Evolutionary conservation across 305 asterid genomes (phyloP).

Genomic region (Fraxinus sp.): DNA sequence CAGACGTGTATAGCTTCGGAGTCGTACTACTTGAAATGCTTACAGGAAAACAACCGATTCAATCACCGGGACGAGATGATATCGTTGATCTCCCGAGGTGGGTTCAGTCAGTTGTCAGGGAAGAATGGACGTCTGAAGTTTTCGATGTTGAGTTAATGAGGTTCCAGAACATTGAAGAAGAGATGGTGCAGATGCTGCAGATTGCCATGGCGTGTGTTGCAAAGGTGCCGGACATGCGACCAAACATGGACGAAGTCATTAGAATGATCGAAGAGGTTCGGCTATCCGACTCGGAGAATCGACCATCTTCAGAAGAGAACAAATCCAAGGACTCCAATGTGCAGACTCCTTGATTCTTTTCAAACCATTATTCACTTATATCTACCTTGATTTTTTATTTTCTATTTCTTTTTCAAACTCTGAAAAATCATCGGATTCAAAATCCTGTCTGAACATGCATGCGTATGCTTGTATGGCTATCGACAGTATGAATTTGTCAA

Average conservation of each 20-base stretch:
- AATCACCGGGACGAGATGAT: neutral
- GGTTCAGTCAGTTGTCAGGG: neutral
- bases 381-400: neutral
- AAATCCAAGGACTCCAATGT: conserved; percentile 61
- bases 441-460: conserved; percentile 11
- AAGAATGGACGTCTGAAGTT: neutral
- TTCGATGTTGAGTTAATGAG: neutral
- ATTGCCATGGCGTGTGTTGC: neutral
- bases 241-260: conserved; percentile 72
- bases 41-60: neutral
- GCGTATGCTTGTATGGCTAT: neutral
- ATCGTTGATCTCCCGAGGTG: neutral
- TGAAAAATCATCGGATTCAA: conserved; percentile 24
- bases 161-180: neutral
- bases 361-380: conserved; percentile 10
- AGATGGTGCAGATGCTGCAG: neutral
- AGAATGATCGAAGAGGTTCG: conserved; percentile 83
- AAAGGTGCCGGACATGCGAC: conserved; percentile 61
- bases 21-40: neutral
- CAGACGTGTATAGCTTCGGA: neutral
- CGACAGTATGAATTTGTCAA: neutral
- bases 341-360: conserved; percentile 56
- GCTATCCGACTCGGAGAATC: conserved; percentile 68
- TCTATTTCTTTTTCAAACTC: conserved; percentile 17
- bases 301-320: conserved; percentile 66